phyloP scores from a whole-genome alignment of 345 rosid species.

The Ceriops decandra region DNA sequence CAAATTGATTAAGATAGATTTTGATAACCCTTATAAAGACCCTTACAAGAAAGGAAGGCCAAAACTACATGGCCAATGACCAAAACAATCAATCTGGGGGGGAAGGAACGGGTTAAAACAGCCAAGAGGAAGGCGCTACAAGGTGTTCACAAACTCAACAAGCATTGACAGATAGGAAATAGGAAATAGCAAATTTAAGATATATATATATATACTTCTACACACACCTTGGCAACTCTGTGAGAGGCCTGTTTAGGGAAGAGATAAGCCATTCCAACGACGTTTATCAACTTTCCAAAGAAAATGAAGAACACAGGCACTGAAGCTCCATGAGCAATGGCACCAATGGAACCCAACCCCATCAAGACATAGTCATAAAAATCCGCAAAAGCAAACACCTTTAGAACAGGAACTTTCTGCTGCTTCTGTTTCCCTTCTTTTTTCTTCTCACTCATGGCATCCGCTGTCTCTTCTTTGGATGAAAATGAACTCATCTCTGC shows the following conservation, averaged over 20 bases:
- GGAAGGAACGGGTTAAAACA: too few relatives aligned
- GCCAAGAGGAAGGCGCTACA: too few relatives aligned
- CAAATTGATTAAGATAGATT: background rate
- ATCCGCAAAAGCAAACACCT: constrained; percentile 81
- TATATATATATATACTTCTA: background rate
- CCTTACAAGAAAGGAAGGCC: too few relatives aligned
- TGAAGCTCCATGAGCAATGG: constrained; percentile 81
- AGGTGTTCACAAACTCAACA: too few relatives aligned
- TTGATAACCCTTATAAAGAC: too few relatives aligned
- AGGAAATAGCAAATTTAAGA: background rate
- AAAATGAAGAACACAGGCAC: constrained; percentile 91
- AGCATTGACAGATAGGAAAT: background rate
- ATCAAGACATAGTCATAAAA: constrained; percentile 69
- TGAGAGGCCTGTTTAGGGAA: constrained; percentile 76
- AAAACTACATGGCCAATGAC: too few relatives aligned
- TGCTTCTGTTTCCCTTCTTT: constrained; percentile 19
- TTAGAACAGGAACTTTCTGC: constrained; percentile 49
- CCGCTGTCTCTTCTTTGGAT: constrained; percentile 23
- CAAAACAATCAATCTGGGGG: too few relatives aligned
- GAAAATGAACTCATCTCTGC: constrained; percentile 10
- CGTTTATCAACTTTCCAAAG: constrained; percentile 77
- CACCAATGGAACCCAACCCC: constrained; percentile 86
- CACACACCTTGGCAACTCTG: constrained; percentile 75
- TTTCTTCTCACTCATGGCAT: constrained; percentile 18
- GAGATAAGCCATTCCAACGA: constrained; percentile 76